phyloP scores from a whole-genome alignment of 1,284 basidiomycete species.

The Singerocomus rubriflavus region DNA sequence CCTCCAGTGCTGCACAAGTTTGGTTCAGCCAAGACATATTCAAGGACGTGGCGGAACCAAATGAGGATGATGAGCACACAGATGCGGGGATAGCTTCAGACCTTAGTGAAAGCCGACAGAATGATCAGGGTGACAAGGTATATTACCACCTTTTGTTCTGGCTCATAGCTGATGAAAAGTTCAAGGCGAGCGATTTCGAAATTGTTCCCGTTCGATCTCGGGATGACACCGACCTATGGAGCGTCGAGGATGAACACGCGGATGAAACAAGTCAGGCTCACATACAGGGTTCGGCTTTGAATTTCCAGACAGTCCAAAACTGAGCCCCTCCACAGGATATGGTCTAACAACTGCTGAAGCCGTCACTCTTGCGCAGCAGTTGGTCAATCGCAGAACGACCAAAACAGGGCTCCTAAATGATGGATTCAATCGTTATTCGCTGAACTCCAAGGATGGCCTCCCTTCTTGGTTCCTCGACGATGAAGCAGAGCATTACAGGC shows the following conservation, averaged over 20 bases:
- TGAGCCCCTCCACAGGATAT: conserved; percentile 53
- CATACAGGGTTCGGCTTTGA: conserved; percentile 60
- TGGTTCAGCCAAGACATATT: conserved; percentile 99
- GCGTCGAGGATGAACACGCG: conserved; percentile 75
- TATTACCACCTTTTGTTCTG: conserved; percentile 7
- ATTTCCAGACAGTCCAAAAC: neutral
- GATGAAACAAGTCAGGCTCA: conserved; percentile 71
- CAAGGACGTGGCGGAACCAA: conserved; percentile 53
- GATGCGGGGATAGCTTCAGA: conserved; percentile 30
- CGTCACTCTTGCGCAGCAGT: conserved; percentile 85
- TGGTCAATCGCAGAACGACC: conserved; percentile 91
- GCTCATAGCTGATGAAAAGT: conserved; percentile 23
- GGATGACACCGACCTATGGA: conserved; percentile 74
- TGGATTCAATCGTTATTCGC: conserved; percentile 92
- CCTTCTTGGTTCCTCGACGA: conserved; percentile 98
- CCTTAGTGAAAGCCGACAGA: conserved; percentile 17
- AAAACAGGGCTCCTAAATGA: conserved; percentile 90
- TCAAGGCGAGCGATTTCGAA: conserved; percentile 22
- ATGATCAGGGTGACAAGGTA: conserved; percentile 38
- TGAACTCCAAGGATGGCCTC: conserved; percentile 88
- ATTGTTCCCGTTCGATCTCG: conserved; percentile 37
- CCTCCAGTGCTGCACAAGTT: conserved; percentile 55
- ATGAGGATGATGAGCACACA: conserved; percentile 38
- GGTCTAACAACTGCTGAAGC: conserved; percentile 92
- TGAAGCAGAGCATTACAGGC: conserved; percentile 89